phyloP scores from a whole-genome alignment of 345 rosid genomes.

The Microthlaspi erraticum region DNA sequence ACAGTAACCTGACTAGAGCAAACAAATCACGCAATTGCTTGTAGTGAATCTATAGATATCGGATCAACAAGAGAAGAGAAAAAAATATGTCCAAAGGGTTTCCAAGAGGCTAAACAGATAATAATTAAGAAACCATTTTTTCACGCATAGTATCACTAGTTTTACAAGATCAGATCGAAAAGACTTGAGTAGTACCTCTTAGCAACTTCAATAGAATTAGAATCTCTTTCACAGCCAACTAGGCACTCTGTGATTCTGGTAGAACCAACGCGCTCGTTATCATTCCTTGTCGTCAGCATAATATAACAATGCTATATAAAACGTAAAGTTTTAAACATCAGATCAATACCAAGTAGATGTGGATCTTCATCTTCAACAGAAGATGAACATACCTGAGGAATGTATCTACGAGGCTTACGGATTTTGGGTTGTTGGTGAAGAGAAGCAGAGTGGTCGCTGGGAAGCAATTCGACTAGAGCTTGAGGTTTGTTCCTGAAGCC shows the following conservation, averaged over 20 bases:
- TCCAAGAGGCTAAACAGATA: not conserved
- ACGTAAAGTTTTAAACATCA: too few relatives aligned
- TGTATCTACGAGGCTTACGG: slow-evolving; percentile 46
- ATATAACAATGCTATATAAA: too few relatives aligned
- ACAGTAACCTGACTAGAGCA: slow-evolving; percentile 59
- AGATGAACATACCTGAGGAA: slow-evolving; percentile 38
- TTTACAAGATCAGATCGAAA: too few relatives aligned
- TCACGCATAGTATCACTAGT: not conserved
- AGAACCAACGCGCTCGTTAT: slow-evolving; percentile 81
- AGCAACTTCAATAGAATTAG: slow-evolving; percentile 72
- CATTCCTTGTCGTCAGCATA: too few relatives aligned
- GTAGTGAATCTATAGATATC: too few relatives aligned
- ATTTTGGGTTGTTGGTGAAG: slow-evolving; percentile 42
- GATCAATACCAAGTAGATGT: not conserved
- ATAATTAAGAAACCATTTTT: slow-evolving; percentile 9
- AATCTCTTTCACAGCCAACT: slow-evolving; percentile 93
- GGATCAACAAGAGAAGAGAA: not conserved
- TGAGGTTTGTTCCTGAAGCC: slow-evolving; percentile 79
- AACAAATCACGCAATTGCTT: slow-evolving; percentile 28
- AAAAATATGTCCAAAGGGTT: not conserved
- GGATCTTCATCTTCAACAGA: not conserved
- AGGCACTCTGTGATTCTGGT: slow-evolving; percentile 78
- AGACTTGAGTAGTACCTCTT: slow-evolving; percentile 74
- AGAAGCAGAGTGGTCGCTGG: slow-evolving; percentile 22
- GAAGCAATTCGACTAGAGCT: slow-evolving; percentile 33